Evolutionary conservation across 805 yeast species (phyloP).

Genomic region (Candida maltosa): DNA sequence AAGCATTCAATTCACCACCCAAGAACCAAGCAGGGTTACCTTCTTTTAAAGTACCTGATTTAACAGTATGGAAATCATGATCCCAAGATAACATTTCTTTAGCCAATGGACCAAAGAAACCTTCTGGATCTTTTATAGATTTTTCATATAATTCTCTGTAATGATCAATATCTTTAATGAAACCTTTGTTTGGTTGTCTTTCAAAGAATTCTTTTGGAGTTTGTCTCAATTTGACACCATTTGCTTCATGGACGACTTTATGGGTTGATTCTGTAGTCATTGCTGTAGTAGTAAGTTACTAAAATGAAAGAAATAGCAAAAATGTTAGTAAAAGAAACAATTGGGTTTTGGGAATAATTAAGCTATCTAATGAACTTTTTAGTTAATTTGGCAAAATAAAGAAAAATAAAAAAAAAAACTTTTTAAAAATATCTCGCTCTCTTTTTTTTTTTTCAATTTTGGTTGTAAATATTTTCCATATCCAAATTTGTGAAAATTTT

Average conservation of each 20-base stretch:
- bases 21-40: conserved; percentile 67
- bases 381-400: too few species aligned
- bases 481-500: too few species aligned
- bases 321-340: too few species aligned
- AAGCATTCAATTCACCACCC: conserved; percentile 77
- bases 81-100: conserved; percentile 75
- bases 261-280: conserved; percentile 32
- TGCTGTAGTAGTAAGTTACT: too few species aligned
- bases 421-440: too few species aligned
- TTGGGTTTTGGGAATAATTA: too few species aligned
- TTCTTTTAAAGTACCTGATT: conserved; percentile 59
- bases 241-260: conserved; percentile 60
- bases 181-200: conserved; percentile 61
- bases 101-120: conserved; percentile 78
- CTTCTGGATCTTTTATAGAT: conserved; percentile 76
- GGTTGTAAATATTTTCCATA: too few species aligned
- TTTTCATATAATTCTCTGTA: conserved; percentile 67
- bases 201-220: conserved; percentile 55
- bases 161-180: conserved; percentile 59
- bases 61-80: conserved; percentile 65
- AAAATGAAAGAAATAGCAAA: too few species aligned
- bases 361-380: too few species aligned
- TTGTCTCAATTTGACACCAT: conserved; percentile 43
- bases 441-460: too few species aligned
- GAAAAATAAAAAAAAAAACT: too few species aligned